phyloP scores from a whole-genome alignment of 768 basidiomycete genomes.

The Leccinum longicurvipes region DNA sequence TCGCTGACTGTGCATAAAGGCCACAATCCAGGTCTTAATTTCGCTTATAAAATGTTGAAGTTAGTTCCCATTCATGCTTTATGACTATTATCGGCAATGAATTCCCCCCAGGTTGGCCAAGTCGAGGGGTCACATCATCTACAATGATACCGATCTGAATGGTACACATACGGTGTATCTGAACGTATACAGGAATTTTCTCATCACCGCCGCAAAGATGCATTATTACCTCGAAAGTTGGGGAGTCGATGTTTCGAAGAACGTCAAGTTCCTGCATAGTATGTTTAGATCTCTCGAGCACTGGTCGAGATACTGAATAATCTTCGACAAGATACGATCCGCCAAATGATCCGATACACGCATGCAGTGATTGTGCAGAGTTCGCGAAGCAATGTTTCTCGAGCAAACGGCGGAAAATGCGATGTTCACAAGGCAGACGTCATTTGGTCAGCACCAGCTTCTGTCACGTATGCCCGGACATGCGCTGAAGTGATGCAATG shows the following conservation, averaged over 20 bases:
- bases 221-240: constrained; percentile 72
- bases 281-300: constrained; percentile 17
- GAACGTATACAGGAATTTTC: constrained; percentile 86
- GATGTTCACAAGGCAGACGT: constrained; percentile 49
- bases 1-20: constrained; percentile 70
- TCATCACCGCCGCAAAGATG: constrained; percentile 83
- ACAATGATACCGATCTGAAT: constrained; percentile 73
- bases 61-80: constrained; percentile 34
- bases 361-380: constrained; percentile 51
- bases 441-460: constrained; percentile 51
- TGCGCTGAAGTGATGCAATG: constrained; percentile 2
- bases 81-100: constrained; percentile 3
- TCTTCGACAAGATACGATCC: constrained; percentile 51
- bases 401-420: constrained; percentile 36
- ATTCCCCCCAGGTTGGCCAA: constrained; percentile 56
- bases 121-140: constrained; percentile 75
- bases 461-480: neutral
- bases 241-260: constrained; percentile 44
- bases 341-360: constrained; percentile 56
- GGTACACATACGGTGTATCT: constrained; percentile 54
- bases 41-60: constrained; percentile 74
- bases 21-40: constrained; percentile 59
- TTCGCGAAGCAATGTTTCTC: constrained; percentile 39
- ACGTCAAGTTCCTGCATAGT: constrained; percentile 55
- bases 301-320: neutral